Evolutionary conservation across 2,329 filamentous ascomycete genomes (phyloP).

Genomic region (Cadophora luteo-olivacea): DNA sequence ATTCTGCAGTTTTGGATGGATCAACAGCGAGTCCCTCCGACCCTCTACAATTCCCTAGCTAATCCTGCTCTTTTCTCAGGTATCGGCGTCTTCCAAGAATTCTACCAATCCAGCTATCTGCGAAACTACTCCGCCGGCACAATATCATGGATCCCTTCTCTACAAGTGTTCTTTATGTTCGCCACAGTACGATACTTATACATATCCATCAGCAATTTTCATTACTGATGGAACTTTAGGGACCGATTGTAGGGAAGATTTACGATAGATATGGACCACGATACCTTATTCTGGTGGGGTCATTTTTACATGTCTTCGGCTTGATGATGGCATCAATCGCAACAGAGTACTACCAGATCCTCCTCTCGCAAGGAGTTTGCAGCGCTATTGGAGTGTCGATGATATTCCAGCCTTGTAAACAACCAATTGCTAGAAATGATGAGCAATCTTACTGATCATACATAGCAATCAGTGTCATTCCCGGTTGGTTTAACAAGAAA

Average conservation of each 20-base stretch:
- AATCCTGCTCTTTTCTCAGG: constrained; percentile 24
- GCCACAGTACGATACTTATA: constrained; percentile 37
- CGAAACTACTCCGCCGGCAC: constrained; percentile 54
- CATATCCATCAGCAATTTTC: not conserved
- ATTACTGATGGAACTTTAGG: constrained; percentile 6
- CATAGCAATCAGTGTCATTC: constrained; percentile 42
- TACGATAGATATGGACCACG: constrained; percentile 40
- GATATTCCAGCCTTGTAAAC: constrained; percentile 45
- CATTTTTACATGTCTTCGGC: constrained; percentile 57
- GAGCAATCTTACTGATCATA: no score
- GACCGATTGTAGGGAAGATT: constrained; percentile 22
- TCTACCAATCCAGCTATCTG: constrained; percentile 58
- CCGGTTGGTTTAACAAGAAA: constrained; percentile 54
- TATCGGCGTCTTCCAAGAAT: constrained; percentile 50
- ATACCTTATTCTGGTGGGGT: constrained; percentile 46
- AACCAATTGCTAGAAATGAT: no score
- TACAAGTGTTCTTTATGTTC: constrained; percentile 56
- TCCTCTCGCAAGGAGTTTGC: constrained; percentile 60
- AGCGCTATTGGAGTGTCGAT: constrained; percentile 52
- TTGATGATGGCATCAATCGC: constrained; percentile 41
- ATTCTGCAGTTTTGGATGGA: constrained; percentile 55
- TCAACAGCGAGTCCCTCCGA: constrained; percentile 44
- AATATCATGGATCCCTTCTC: constrained; percentile 63
- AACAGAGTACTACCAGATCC: constrained; percentile 58
- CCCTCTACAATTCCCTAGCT: not conserved